Evolutionary conservation across 345 rosid species (phyloP), one percentile per base, ranked within the genome.

Genomic region (Lumnitzera racemosa): DNA sequence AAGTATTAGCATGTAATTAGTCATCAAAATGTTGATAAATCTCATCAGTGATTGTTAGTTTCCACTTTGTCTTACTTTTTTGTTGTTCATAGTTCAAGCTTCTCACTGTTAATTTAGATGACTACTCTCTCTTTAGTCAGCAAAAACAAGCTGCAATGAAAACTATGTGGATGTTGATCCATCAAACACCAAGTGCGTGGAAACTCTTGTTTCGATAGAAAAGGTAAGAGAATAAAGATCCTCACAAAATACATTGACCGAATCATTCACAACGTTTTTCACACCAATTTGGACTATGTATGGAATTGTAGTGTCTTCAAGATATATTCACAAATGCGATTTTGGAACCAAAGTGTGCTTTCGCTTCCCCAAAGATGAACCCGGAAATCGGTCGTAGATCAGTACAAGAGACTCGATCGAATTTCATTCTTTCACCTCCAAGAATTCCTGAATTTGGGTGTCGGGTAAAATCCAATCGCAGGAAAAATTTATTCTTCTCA

Each of bases 321-420:
- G 73, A 67, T 47, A 58, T 71, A 65, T 59, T 27, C 62, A 3
- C 1, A 2, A 65, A 71, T 51, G 48, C 61, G 12, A 65, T 71
- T 20, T 48, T 71, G 17, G 76, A 75, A 58, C 76, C 80, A 6
- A 64, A 71, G 41, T 73, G 77, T 47, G 63, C 69, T 5, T 73
- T 58, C 53, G 70, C 69, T 24, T 64, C 72, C 15, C 77, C 77
- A 5, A 49, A 68, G 15, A 27, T 60, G 47, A 43, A 61, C 29
- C 51, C 56, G n/a, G 68, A 59, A 53, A 25, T 67, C 13, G 58
- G 47, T 15, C 57, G 61, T 50, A 57, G 70, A 58, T 66, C 66
- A 29, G 31, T 47, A 0, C 54, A 57, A 58, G 76, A 62, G 55
- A 17, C 47, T 36, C 51, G 55, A 31, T 15, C 46, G 51, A 61